phyloP scores from a whole-genome alignment of 306 rosid species.

The Cucumis cinereus region DNA sequence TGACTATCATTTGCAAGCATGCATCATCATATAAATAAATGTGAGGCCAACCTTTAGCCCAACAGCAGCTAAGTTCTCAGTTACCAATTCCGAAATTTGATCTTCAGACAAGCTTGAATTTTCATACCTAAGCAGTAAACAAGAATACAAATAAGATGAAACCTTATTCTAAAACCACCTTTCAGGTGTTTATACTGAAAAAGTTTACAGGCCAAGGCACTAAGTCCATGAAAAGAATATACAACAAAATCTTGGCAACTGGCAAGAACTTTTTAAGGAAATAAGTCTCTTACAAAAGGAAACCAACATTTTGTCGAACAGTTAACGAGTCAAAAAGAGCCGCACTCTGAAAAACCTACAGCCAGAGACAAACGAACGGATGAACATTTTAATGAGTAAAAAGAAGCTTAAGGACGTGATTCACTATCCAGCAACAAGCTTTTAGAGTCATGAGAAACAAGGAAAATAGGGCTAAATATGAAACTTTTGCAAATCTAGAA shows the following conservation, averaged over 20 bases:
- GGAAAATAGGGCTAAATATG: not conserved
- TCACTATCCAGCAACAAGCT: not conserved
- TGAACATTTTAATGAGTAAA: not conserved
- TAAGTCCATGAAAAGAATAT: not conserved
- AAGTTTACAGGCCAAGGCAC: not conserved
- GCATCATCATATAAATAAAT: constrained; percentile 6
- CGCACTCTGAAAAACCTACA: constrained; percentile 97
- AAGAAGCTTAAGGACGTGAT: not conserved
- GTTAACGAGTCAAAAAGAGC: constrained; percentile 97
- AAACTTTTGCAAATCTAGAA: not conserved
- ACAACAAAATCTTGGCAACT: not conserved
- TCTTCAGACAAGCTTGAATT: constrained; percentile 67
- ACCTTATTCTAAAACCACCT: not conserved
- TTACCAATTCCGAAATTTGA: constrained; percentile 66
- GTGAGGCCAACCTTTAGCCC: constrained; percentile 61
- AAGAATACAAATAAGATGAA: constrained; percentile 7
- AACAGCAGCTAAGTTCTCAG: constrained; percentile 82
- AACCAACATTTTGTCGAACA: constrained; percentile 96
- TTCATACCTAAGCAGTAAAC: constrained; percentile 53
- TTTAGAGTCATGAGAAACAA: not conserved
- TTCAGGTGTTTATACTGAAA: not conserved
- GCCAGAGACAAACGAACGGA: not conserved
- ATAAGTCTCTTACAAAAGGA: constrained; percentile 69
- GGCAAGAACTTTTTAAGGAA: not conserved
- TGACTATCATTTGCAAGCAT: not conserved